These are phyloP conservation scores for Cercospora sesami DNA, from an alignment of 2,329 filamentous ascomycete genomes.

Conservation along the genomic window DNA sequence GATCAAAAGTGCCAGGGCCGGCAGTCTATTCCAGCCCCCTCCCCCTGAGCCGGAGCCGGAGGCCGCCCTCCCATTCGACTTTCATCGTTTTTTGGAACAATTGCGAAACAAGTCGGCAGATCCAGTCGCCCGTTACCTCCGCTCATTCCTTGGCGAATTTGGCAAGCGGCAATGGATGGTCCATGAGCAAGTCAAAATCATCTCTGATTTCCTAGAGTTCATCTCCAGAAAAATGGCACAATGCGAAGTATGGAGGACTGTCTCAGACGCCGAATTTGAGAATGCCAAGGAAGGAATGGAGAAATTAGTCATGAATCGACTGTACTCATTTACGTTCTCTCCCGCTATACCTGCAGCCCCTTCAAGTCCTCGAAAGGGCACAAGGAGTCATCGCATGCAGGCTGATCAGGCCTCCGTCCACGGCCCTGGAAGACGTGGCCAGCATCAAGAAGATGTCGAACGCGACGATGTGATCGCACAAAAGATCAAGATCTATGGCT, in stretches of 20 bases:
- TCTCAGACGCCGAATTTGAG: conserved; percentile 95
- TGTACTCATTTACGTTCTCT: conserved; percentile 95
- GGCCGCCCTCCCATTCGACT: conserved; percentile 87
- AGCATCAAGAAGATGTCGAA: conserved; percentile 97
- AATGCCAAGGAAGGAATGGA: conserved; percentile 99
- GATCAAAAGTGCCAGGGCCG: conserved; percentile 36
- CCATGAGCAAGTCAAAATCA: conserved; percentile 98
- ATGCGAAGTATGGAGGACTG: conserved; percentile 94
- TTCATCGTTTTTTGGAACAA: conserved; percentile 94
- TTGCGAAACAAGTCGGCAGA: conserved; percentile 96
- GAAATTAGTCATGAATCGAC: conserved; percentile 96
- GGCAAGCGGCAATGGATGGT: conserved; percentile 99
- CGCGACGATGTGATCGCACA: conserved; percentile 93
- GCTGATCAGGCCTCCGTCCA: conserved; percentile 44
- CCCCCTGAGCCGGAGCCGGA: conserved; percentile 62
- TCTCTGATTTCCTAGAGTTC: conserved; percentile 91
- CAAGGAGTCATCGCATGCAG: conserved; percentile 57
- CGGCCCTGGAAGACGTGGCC: conserved; percentile 82
- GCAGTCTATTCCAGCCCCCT: conserved; percentile 58
- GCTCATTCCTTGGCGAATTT: conserved; percentile 92
- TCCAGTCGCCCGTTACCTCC: conserved; percentile 90
- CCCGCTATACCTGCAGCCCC: conserved; percentile 84
- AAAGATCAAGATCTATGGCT: conserved; percentile 95
- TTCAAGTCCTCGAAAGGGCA: conserved; percentile 66
- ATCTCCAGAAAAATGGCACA: conserved; percentile 98